Conservation (phyloP, 2,329 filamentous ascomycete species). For the Colletotrichum salicis region DNA sequence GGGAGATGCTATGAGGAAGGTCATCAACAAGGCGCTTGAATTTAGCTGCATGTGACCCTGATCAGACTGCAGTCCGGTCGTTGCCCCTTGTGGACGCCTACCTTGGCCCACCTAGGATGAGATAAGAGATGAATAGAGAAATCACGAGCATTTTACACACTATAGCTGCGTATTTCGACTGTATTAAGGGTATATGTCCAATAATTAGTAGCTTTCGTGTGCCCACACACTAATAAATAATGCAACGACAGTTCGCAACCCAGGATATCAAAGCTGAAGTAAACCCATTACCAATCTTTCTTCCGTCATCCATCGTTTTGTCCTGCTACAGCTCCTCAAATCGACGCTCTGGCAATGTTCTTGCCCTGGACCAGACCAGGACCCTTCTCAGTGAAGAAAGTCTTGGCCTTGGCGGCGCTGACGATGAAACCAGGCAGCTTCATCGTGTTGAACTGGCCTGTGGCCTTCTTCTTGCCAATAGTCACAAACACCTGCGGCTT, state of each 20-base stretch:
- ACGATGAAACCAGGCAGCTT: conserved; percentile 36
- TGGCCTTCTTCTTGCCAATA: conserved; percentile 34
- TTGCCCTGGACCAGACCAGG: conserved; percentile 30
- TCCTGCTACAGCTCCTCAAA: neutral
- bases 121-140: neutral
- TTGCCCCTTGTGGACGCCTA: too few relatives aligned
- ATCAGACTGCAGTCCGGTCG: neutral
- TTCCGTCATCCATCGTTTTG: neutral
- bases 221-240: conserved; percentile 8
- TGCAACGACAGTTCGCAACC: conserved; percentile 6
- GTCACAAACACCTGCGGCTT: conserved; percentile 35
- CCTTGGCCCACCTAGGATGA: neutral
- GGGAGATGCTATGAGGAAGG: neutral
- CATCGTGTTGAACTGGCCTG: conserved; percentile 34
- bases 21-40: neutral
- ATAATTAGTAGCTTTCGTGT: conserved; percentile 20
- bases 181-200: conserved; percentile 24
- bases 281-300: neutral
- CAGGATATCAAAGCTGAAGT: conserved; percentile 32
- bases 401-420: conserved; percentile 35
- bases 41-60: neutral
- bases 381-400: conserved; percentile 35
- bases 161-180: neutral
- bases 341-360: conserved; percentile 33
- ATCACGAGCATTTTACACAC: neutral